These are phyloP conservation scores for Simplicillium aogashimaense DNA, from an alignment of 2,329 filamentous ascomycete species.

Conservation along the genomic window DNA sequence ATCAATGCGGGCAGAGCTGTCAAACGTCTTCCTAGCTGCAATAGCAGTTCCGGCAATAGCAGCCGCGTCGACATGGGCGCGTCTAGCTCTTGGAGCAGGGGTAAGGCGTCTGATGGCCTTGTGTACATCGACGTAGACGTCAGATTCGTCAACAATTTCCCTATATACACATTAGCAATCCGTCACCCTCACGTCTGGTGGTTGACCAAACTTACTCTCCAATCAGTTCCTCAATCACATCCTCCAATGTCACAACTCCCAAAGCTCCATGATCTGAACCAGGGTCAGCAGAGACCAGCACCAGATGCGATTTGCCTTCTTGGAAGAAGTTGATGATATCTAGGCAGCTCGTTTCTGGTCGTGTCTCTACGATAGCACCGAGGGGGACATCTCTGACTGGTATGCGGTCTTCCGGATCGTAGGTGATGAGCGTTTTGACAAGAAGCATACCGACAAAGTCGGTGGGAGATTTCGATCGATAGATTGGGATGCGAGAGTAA, in stretches of 20 bases:
- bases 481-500: slow-evolving; percentile 92
- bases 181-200: neutral
- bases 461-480: slow-evolving; percentile 69
- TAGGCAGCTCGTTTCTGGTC: slow-evolving; percentile 88
- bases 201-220: slow-evolving; percentile 62
- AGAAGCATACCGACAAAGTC: slow-evolving; percentile 97
- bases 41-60: slow-evolving; percentile 17
- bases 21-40: slow-evolving; percentile 19
- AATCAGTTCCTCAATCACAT: slow-evolving; percentile 97
- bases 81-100: slow-evolving; percentile 70
- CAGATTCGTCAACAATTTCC: slow-evolving; percentile 98
- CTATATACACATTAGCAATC: slow-evolving; percentile 31
- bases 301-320: slow-evolving; percentile 98
- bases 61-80: slow-evolving; percentile 23
- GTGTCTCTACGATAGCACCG: slow-evolving; percentile 88
- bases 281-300: slow-evolving; percentile 80
- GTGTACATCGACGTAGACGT: slow-evolving; percentile 96
- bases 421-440: slow-evolving; percentile 97
- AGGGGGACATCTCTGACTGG: slow-evolving; percentile 84
- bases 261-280: slow-evolving; percentile 86
- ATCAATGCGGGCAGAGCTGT: slow-evolving; percentile 20
- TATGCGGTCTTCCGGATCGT: slow-evolving; percentile 87
- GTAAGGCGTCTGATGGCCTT: slow-evolving; percentile 88
- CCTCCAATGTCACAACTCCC: slow-evolving; percentile 90
- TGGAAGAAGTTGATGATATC: slow-evolving; percentile 99